These are phyloP conservation scores for Mycena pura DNA, from an alignment of 768 basidiomycete genomes.

Conservation along the genomic window DNA sequence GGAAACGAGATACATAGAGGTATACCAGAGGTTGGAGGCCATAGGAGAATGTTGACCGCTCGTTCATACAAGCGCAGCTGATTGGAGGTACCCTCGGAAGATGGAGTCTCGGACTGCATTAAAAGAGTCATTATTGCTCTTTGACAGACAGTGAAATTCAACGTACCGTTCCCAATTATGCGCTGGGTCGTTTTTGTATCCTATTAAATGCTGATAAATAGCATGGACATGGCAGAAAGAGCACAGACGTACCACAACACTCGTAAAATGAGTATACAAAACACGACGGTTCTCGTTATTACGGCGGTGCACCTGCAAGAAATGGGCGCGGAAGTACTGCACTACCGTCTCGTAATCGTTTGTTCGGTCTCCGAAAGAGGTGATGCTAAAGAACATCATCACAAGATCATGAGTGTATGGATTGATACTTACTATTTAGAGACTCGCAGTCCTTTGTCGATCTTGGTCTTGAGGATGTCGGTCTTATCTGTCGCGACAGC, in stretches of 20 bases:
- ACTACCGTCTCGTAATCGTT: slow-evolving; percentile 85
- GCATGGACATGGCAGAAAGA: not conserved
- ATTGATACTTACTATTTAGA: slow-evolving; percentile 73
- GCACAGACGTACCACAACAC: slow-evolving; percentile 65
- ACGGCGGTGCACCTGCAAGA: slow-evolving; percentile 79
- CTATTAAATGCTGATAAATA: slow-evolving; percentile 40
- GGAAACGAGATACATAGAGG: too few relatives aligned
- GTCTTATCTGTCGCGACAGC: slow-evolving; percentile 64
- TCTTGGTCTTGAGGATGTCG: slow-evolving; percentile 75
- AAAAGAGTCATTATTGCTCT: slow-evolving; percentile 22
- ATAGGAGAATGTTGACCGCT: too few relatives aligned
- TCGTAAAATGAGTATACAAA: slow-evolving; percentile 84
- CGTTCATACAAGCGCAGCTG: slow-evolving; percentile 68
- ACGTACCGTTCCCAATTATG: slow-evolving; percentile 81
- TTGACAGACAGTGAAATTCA: not conserved
- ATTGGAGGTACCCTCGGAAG: slow-evolving; percentile 76
- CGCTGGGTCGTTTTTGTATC: slow-evolving; percentile 85
- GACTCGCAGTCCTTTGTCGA: slow-evolving; percentile 72
- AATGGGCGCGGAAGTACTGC: slow-evolving; percentile 88
- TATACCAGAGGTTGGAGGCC: too few relatives aligned
- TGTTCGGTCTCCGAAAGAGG: slow-evolving; percentile 80
- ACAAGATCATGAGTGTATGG: not conserved
- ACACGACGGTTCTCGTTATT: slow-evolving; percentile 83
- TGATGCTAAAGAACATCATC: slow-evolving; percentile 57
- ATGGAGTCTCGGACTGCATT: slow-evolving; percentile 72